Evolutionary conservation across 257 asterid genomes (phyloP), one percentile per base, ranked within the genome.

Genomic region (Capsicum rhomboideum): DNA sequence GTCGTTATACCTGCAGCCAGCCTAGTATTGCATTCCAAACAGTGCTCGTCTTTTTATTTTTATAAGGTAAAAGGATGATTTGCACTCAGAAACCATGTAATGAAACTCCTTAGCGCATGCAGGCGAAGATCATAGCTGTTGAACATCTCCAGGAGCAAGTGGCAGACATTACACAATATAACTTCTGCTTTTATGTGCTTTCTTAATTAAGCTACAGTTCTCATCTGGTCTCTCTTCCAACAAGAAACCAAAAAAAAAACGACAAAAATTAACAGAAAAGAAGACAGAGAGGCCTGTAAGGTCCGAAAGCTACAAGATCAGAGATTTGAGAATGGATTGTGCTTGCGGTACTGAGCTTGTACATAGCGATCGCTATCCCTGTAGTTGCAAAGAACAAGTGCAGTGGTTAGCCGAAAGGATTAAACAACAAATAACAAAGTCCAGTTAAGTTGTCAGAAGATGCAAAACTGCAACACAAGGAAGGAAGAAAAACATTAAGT

Each of bases 341-440:
- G 96, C 92, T 93, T 96, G 72, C 98, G 91, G 82, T 92, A 96
- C 88, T 96, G 98, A 82, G 98, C 99, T 86, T 96, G 98, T 58
- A 96, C 98, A 61, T 96, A 96, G 66, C 97, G 94, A 89, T 96
- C 98, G 90, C 99, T 90, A 82, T 96, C 99, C 93, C 98, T 96
- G 97, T 89, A 80, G 80, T 85, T 86, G 34, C 55, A 78, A 26
- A 34, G 9, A 83, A 44, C 29, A 23, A 40, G 23, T 54, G 34
- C 21, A 26, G 63, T 7, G 59, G 40, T 52, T 31, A 67, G 64
- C 49, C 50, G 12, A 34, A 68, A 82, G 26, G 21, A 59, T 20
- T 80, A 40, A n/a, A n/a, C n/a, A 40, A 59, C 55, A 80, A 40
- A 21, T 28, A 37, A 40, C 18, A 2, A n/a, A 61, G 20, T 16